Conservation (phyloP, 768 basidiomycete species). For the Pholiota microspora region DNA sequence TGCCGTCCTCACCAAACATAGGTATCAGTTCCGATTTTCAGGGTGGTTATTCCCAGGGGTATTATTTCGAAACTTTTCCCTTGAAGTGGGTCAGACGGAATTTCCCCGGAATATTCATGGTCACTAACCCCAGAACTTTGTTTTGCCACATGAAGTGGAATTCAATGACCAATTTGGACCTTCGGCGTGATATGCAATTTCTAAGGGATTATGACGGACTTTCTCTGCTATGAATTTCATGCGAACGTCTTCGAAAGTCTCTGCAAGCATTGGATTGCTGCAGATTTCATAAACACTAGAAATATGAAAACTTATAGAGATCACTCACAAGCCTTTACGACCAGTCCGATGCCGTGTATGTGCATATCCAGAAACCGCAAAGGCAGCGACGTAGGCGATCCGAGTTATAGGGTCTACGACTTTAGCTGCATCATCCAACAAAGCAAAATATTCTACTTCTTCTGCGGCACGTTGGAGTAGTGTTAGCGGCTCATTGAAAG, state of each 20-base stretch:
- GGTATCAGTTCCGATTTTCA: conserved; percentile 64
- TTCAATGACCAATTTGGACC: conserved; percentile 74
- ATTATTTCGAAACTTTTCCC: conserved; percentile 91
- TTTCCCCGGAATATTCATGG: conserved; percentile 5
- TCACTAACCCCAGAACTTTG: conserved; percentile 85
- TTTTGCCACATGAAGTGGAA: conserved; percentile 78
- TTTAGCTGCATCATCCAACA: conserved; percentile 65
- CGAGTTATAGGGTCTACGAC: conserved; percentile 60
- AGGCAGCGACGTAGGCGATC: conserved; percentile 77
- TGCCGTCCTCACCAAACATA: conserved; percentile 62
- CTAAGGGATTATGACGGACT: conserved; percentile 79
- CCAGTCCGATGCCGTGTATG: conserved; percentile 79
- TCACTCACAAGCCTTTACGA: conserved; percentile 82
- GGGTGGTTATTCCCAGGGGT: conserved; percentile 67
- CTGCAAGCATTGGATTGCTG: conserved; percentile 85
- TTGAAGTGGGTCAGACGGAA: conserved; percentile 26
- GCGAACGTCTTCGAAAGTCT: conserved; percentile 82
- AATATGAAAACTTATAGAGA: conserved; percentile 4
- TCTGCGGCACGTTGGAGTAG: conserved; percentile 81
- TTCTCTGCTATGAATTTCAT: conserved; percentile 88
- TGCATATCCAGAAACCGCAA: conserved; percentile 82
- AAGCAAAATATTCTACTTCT: conserved; percentile 74
- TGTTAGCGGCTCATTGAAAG: conserved; percentile 87
- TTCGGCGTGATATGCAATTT: conserved; percentile 85
- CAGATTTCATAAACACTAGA: conserved; percentile 10